These are phyloP conservation scores for Fusarium sp. DNA, from an alignment of 2,329 filamentous ascomycete genomes.

Conservation along the genomic window DNA sequence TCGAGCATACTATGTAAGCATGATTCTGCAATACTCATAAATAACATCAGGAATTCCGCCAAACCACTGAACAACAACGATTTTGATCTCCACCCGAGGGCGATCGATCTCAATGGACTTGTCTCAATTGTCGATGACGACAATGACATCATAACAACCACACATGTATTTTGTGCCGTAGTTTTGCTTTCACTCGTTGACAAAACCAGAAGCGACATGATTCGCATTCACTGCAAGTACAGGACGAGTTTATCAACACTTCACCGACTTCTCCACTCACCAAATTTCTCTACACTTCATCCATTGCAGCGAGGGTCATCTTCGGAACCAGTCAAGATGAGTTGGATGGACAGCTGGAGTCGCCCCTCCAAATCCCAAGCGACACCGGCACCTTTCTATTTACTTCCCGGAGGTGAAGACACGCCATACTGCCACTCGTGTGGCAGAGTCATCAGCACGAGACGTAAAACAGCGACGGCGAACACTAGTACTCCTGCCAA, in stretches of 20 bases:
- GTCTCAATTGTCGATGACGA: constrained; percentile 29
- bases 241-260: accelerated
- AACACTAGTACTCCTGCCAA: constrained; percentile 53
- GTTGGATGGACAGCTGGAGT: constrained; percentile 60
- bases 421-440: constrained; percentile 70
- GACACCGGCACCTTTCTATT: constrained; percentile 67
- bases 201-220: constrained; percentile 4
- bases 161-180: too few species aligned
- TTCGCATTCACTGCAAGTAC: accelerated
- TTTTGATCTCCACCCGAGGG: background rate
- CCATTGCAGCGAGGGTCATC: background rate
- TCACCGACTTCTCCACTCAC: accelerated
- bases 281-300: background rate
- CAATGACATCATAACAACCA: constrained; percentile 30
- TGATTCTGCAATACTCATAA: too few species aligned
- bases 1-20: too few species aligned
- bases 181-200: background rate
- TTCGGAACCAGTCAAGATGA: constrained; percentile 49
- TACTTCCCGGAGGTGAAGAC: constrained; percentile 60
- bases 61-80: too few species aligned
- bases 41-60: too few species aligned
- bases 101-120: background rate
- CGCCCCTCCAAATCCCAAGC: constrained; percentile 57
- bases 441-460: constrained; percentile 65
- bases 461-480: constrained; percentile 48